phyloP scores from a whole-genome alignment of 768 basidiomycete genomes.

The Lactifluus echinatus region DNA sequence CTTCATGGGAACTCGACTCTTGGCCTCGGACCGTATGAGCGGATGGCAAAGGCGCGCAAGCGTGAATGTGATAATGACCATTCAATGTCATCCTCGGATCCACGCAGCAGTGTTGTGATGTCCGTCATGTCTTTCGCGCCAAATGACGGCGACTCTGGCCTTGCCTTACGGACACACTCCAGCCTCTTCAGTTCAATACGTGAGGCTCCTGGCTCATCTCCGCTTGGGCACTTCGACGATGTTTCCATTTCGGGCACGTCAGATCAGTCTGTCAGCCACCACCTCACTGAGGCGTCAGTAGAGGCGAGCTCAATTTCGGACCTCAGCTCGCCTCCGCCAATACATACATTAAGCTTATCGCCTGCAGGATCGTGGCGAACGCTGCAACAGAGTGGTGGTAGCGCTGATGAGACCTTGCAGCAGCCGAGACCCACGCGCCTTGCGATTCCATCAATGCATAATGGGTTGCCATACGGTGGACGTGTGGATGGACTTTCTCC shows the following conservation, averaged over 20 bases:
- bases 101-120: conserved; percentile 65
- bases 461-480: conserved; percentile 30
- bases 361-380: conserved; percentile 39
- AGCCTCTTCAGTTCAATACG: conserved; percentile 60
- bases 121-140: conserved; percentile 77
- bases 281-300: conserved; percentile 60
- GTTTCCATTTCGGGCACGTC: conserved; percentile 70
- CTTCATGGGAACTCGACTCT: background rate
- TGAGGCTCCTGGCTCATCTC: conserved; percentile 67
- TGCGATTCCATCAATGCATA: conserved; percentile 19
- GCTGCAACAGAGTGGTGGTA: conserved; percentile 20
- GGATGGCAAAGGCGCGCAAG: conserved; percentile 67
- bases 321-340: conserved; percentile 65
- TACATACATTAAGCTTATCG: conserved; percentile 66
- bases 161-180: conserved; percentile 53
- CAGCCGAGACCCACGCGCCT: conserved; percentile 23
- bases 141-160: conserved; percentile 82
- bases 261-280: conserved; percentile 69
- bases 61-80: conserved; percentile 85
- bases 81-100: conserved; percentile 83
- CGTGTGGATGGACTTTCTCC: conserved; percentile 48
- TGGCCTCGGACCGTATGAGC: conserved; percentile 43
- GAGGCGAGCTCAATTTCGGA: conserved; percentile 53
- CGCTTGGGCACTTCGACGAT: conserved; percentile 62
- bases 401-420: conserved; percentile 14